Conservation (phyloP, 2,329 filamentous ascomycete species). For the Scytalidium lignicola region DNA sequence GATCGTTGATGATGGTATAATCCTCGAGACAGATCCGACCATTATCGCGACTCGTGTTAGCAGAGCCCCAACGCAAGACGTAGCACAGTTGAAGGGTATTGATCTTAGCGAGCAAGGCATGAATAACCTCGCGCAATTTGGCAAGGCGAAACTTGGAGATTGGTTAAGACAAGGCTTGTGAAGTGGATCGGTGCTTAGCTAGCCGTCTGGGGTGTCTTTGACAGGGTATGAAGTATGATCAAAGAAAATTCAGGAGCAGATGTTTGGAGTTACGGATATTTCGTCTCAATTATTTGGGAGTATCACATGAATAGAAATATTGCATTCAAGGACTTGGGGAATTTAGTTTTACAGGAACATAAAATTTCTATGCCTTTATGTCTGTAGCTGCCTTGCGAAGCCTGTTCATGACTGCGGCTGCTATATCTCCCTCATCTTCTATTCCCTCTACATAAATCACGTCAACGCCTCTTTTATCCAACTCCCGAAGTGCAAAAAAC, state of each 20-base stretch:
- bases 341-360: not conserved
- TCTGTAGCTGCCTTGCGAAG: conserved; percentile 69
- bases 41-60: conserved; percentile 90
- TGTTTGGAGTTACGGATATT: conserved; percentile 14
- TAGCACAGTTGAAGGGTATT: conserved; percentile 82
- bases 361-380: conserved; percentile 14
- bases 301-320: conserved; percentile 3
- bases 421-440: conserved; percentile 71
- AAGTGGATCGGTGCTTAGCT: conserved; percentile 16
- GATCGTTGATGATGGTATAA: conserved; percentile 90
- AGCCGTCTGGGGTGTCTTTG: not conserved
- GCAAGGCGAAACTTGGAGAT: conserved; percentile 86
- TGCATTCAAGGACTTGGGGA: not conserved
- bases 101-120: conserved; percentile 94
- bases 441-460: conserved; percentile 91
- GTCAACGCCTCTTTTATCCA: conserved; percentile 75
- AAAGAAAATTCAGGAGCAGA: conserved; percentile 1
- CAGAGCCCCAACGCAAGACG: conserved; percentile 84
- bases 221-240: not conserved
- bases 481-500: conserved; percentile 79
- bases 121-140: conserved; percentile 89
- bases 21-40: conserved; percentile 94
- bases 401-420: conserved; percentile 81
- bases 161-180: conserved; percentile 80
- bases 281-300: not conserved